phyloP scores from a whole-genome alignment of 1,284 basidiomycete species.

The Volvariella volvacea region DNA sequence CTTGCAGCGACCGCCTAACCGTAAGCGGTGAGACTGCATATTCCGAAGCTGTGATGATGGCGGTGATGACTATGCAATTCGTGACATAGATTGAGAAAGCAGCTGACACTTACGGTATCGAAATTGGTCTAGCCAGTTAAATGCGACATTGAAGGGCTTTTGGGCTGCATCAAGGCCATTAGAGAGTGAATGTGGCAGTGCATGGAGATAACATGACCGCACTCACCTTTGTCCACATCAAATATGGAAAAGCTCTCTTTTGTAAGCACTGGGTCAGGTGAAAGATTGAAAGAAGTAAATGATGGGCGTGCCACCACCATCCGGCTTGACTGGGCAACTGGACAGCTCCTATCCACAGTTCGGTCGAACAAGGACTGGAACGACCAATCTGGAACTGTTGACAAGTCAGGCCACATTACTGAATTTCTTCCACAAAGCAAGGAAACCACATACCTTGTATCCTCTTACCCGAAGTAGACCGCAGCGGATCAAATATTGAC shows the following conservation, averaged over 20 bases:
- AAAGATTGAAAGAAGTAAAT: slow-evolving; percentile 33
- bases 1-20: slow-evolving; percentile 67
- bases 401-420: background rate
- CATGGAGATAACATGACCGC: slow-evolving; percentile 6
- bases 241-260: slow-evolving; percentile 34
- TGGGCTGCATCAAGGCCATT: slow-evolving; percentile 18
- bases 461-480: slow-evolving; percentile 32
- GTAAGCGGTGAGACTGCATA: slow-evolving; percentile 39
- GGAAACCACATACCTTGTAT: slow-evolving; percentile 45
- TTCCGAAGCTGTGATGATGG: slow-evolving; percentile 8
- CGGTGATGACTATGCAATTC: slow-evolving; percentile 10
- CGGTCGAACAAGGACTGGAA: slow-evolving; percentile 71
- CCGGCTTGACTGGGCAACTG: slow-evolving; percentile 48
- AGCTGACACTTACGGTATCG: slow-evolving; percentile 42
- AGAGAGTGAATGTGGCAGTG: slow-evolving; percentile 8
- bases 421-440: slow-evolving; percentile 5
- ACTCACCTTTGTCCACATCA: slow-evolving; percentile 41
- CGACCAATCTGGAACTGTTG: slow-evolving; percentile 61
- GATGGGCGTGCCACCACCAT: slow-evolving; percentile 43
- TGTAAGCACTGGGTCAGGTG: slow-evolving; percentile 39
- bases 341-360: slow-evolving; percentile 53
- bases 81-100: slow-evolving; percentile 16
- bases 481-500: slow-evolving; percentile 75
- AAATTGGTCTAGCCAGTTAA: slow-evolving; percentile 58
- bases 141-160: slow-evolving; percentile 43